Evolutionary conservation across 495 filamentous ascomycete species (phyloP).

Genomic region (Chaetomium cochliodes): DNA sequence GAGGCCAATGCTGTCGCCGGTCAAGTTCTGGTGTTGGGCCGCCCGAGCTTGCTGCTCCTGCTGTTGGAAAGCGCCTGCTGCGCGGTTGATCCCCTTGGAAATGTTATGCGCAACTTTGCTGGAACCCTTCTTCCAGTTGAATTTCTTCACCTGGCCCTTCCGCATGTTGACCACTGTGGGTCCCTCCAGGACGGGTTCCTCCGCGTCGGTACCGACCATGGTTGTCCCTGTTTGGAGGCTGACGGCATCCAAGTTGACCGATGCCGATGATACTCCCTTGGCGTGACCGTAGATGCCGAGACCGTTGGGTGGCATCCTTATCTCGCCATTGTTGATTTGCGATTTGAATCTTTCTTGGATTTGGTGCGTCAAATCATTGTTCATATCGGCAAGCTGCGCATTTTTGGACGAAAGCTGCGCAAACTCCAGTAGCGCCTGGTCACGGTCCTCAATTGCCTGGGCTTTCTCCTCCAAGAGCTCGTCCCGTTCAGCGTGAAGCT

Average conservation of each 20-base stretch:
- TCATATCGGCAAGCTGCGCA: constrained; percentile 85
- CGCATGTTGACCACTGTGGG: constrained; percentile 90
- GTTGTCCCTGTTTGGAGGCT: constrained; percentile 40
- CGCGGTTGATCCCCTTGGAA: constrained; percentile 85
- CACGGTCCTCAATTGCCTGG: constrained; percentile 74
- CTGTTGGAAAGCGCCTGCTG: constrained; percentile 58
- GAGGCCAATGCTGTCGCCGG: constrained; percentile 57
- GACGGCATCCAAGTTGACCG: constrained; percentile 55
- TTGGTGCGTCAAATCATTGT: constrained; percentile 89
- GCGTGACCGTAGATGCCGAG: constrained; percentile 80
- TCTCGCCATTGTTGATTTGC: constrained; percentile 57
- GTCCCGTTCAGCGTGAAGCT: constrained; percentile 77
- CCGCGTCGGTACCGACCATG: constrained; percentile 62
- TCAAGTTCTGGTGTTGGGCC: constrained; percentile 53
- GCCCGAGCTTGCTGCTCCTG: constrained; percentile 39
- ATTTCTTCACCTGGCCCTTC: constrained; percentile 89
- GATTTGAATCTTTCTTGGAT: constrained; percentile 91
- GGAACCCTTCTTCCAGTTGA: constrained; percentile 97
- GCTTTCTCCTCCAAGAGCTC: constrained; percentile 78
- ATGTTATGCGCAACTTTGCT: constrained; percentile 92
- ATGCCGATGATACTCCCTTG: constrained; percentile 70
- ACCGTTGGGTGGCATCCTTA: constrained; percentile 62
- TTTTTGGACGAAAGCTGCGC: constrained; percentile 93
- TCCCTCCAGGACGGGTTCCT: constrained; percentile 67
- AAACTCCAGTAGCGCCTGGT: constrained; percentile 90